phyloP scores from a whole-genome alignment of 768 basidiomycete species.

The Hygrophorus russula region DNA sequence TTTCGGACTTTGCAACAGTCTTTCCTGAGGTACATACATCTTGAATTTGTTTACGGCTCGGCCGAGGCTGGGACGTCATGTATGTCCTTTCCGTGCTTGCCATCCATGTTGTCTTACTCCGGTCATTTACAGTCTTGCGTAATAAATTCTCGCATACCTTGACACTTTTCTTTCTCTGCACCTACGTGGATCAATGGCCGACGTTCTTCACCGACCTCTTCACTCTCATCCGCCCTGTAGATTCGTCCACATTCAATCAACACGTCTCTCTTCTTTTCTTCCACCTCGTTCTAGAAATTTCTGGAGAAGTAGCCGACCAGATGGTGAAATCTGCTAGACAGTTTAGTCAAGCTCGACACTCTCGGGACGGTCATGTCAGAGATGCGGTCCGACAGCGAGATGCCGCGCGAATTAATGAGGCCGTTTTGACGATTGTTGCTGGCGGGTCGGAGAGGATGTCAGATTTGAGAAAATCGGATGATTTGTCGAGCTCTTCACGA shows the following conservation, averaged over 20 bases:
- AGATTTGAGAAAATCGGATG: conserved; percentile 35
- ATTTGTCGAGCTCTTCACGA: conserved; percentile 29
- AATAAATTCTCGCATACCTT: conserved; percentile 94
- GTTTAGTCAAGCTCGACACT: conserved; percentile 58
- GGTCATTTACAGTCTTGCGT: conserved; percentile 51
- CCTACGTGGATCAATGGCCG: conserved; percentile 80
- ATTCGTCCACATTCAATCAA: conserved; percentile 60
- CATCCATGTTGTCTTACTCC: conserved; percentile 8
- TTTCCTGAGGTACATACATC: conserved; percentile 71
- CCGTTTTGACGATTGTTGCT: conserved; percentile 73
- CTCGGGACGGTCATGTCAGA: conserved; percentile 74
- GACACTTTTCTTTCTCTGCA: conserved; percentile 79
- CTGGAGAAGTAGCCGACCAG: conserved; percentile 94
- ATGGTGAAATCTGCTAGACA: conserved; percentile 80
- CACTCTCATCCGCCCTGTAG: conserved; percentile 53
- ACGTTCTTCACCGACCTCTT: conserved; percentile 74
- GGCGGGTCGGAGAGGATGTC: conserved; percentile 55
- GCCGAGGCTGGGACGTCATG: conserved; percentile 77
- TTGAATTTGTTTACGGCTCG: conserved; percentile 78
- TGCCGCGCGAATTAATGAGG: conserved; percentile 76
- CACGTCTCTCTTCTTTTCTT: conserved; percentile 86
- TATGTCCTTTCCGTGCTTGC: conserved; percentile 29
- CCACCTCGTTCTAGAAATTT: conserved; percentile 88
- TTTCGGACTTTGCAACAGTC: conserved; percentile 68
- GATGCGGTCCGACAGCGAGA: conserved; percentile 88